Conservation (phyloP, 257 asterid genomes). For the Gentiana dahurica region DNA sequence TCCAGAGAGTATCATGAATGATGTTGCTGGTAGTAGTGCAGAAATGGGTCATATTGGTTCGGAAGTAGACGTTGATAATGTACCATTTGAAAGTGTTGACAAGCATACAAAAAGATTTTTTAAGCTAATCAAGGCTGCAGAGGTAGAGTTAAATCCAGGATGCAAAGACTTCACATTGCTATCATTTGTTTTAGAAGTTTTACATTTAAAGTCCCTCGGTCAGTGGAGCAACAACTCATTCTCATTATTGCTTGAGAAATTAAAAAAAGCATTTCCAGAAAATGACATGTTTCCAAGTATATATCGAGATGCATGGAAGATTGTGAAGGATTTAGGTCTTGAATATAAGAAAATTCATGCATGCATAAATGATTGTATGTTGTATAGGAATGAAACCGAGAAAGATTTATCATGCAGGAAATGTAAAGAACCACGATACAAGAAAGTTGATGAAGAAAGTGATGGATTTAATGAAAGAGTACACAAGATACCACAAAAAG, state of each 20-base stretch:
- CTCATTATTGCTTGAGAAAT: neutral
- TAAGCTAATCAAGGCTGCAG: neutral
- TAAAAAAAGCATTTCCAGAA: neutral
- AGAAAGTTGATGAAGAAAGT: neutral
- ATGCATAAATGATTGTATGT: slow-evolving; percentile 8
- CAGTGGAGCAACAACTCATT: neutral
- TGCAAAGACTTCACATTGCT: neutral
- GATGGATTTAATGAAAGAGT: neutral
- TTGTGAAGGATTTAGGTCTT: slow-evolving; percentile 9
- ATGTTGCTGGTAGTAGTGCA: too few species aligned
- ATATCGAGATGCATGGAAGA: slow-evolving; percentile 2
- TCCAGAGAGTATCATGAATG: too few species aligned
- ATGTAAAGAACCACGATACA: neutral
- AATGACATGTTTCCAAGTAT: neutral
- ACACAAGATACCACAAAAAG: neutral
- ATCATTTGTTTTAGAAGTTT: neutral
- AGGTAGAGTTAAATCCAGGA: neutral
- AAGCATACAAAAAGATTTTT: neutral
- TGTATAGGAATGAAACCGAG: slow-evolving; percentile 4
- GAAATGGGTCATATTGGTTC: too few species aligned
- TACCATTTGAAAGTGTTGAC: neutral
- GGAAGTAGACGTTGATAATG: neutral
- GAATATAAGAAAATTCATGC: slow-evolving; percentile 8
- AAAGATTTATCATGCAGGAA: neutral
- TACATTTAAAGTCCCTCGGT: neutral